These are phyloP conservation scores for Penicillium soppii DNA, from an alignment of 495 filamentous ascomycete species.

Conservation along the genomic window DNA sequence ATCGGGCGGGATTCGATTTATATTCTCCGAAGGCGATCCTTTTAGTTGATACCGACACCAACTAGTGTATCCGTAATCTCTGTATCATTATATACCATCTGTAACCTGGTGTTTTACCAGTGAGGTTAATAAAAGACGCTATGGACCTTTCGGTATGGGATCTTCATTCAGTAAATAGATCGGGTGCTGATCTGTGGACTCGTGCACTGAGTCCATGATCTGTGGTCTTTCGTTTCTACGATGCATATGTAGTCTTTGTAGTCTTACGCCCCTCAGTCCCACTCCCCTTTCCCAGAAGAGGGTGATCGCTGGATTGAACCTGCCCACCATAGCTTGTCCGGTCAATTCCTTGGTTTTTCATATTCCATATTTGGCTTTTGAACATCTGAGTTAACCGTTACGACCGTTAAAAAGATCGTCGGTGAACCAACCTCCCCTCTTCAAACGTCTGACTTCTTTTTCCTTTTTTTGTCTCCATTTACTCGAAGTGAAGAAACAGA, in stretches of 20 bases:
- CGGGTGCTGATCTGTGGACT: conserved; percentile 6
- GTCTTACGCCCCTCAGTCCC: neutral
- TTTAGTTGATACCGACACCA: conserved; percentile 11
- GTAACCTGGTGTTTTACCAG: conserved; percentile 4
- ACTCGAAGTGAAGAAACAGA: neutral
- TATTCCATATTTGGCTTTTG: conserved; percentile 5
- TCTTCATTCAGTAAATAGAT: conserved; percentile 10
- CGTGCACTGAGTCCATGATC: conserved; percentile 1
- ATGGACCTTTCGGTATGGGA: conserved; percentile 7
- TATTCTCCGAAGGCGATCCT: conserved; percentile 12
- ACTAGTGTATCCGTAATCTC: neutral
- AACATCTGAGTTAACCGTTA: conserved; percentile 8
- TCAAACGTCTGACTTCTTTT: neutral
- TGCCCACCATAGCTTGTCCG: neutral
- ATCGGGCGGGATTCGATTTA: conserved; percentile 6
- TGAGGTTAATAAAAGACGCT: neutral
- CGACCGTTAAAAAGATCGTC: conserved; percentile 20
- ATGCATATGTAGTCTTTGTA: neutral
- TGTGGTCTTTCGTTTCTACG: neutral
- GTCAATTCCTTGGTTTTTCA: neutral
- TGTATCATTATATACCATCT: conserved; percentile 2
- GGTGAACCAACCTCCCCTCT: neutral
- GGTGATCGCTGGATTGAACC: neutral
- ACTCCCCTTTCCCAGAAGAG: neutral
- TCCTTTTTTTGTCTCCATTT: neutral